These are phyloP conservation scores for Penicillium alfredii DNA, from an alignment of 495 filamentous ascomycete genomes.

Conservation along the genomic window DNA sequence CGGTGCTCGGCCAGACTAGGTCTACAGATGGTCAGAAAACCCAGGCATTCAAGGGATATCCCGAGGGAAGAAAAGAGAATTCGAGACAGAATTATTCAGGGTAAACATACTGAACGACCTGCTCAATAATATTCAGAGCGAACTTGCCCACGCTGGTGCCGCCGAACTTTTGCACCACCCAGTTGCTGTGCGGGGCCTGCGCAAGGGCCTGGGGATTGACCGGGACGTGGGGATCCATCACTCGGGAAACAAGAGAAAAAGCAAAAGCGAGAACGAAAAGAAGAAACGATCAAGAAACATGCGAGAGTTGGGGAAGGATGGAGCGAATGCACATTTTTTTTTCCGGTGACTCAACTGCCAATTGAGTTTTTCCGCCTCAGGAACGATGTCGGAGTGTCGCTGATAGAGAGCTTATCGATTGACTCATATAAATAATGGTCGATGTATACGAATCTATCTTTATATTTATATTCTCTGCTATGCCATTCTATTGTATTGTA, in stretches of 20 bases:
- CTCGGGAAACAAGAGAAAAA: constrained; percentile 9
- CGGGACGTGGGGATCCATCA: constrained; percentile 21
- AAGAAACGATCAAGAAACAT: constrained; percentile 5
- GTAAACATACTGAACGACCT: constrained; percentile 60
- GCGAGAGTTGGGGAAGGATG: constrained; percentile 5
- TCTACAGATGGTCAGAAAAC: constrained; percentile 39
- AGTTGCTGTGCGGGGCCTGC: constrained; percentile 34
- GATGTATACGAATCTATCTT: no score
- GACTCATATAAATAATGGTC: no score
- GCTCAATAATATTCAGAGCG: constrained; percentile 61
- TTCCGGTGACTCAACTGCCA: constrained; percentile 1
- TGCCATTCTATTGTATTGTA: no score
- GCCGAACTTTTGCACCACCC: constrained; percentile 85
- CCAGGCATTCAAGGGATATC: not conserved
- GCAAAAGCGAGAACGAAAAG: no score
- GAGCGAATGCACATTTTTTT: constrained; percentile 35
- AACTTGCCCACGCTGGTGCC: constrained; percentile 72
- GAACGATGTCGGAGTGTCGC: constrained; percentile 1
- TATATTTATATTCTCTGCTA: no score
- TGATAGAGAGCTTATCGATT: no score
- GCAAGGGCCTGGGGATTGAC: no score
- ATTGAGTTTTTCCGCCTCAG: constrained; percentile 20
- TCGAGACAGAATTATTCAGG: no score
- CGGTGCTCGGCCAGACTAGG: constrained; percentile 58
- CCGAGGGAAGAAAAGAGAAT: not conserved